phyloP scores from a whole-genome alignment of 2,329 filamentous ascomycete species.

The Curvularia spicifera region DNA sequence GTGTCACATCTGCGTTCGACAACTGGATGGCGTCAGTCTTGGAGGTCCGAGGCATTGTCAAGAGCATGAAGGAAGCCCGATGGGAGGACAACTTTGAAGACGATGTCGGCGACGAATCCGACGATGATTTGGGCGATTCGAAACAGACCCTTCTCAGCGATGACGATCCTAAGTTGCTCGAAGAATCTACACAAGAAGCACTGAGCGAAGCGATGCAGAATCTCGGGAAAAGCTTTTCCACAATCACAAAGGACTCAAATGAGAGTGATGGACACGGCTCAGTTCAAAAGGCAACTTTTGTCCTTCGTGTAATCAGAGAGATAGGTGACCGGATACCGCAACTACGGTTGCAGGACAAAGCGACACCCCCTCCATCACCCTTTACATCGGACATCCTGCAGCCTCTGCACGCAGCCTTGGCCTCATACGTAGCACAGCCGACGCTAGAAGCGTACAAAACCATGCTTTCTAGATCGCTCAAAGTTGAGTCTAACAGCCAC shows the following conservation, averaged over 20 bases:
- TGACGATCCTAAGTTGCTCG: slow-evolving; percentile 71
- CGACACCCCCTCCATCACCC: slow-evolving; percentile 32
- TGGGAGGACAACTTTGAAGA: slow-evolving; percentile 80
- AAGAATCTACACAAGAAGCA: slow-evolving; percentile 63
- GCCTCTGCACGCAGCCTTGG: slow-evolving; percentile 68
- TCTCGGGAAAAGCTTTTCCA: slow-evolving; percentile 63
- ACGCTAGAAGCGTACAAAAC: slow-evolving; percentile 54
- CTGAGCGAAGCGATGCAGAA: slow-evolving; percentile 64
- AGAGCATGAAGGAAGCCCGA: slow-evolving; percentile 68
- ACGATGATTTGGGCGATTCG: slow-evolving; percentile 73
- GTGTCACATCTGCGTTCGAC: slow-evolving; percentile 68
- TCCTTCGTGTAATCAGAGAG: slow-evolving; percentile 76
- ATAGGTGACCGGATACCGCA: slow-evolving; percentile 64
- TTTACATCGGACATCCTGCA: slow-evolving; percentile 63
- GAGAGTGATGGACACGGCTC: slow-evolving; percentile 38
- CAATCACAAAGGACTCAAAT: slow-evolving; percentile 56
- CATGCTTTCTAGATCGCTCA: slow-evolving; percentile 53
- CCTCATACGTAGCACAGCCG: slow-evolving; percentile 57
- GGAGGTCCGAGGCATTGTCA: slow-evolving; percentile 67
- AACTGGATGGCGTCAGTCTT: slow-evolving; percentile 78
- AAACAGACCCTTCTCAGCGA: slow-evolving; percentile 72
- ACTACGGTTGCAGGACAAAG: slow-evolving; percentile 42
- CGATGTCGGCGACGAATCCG: slow-evolving; percentile 72
- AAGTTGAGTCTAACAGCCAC: slow-evolving; percentile 64
- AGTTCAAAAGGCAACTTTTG: slow-evolving; percentile 61